Evolutionary conservation across 2,329 filamentous ascomycete genomes (phyloP).

Genomic region (Graphiopsis chlorocephala): DNA sequence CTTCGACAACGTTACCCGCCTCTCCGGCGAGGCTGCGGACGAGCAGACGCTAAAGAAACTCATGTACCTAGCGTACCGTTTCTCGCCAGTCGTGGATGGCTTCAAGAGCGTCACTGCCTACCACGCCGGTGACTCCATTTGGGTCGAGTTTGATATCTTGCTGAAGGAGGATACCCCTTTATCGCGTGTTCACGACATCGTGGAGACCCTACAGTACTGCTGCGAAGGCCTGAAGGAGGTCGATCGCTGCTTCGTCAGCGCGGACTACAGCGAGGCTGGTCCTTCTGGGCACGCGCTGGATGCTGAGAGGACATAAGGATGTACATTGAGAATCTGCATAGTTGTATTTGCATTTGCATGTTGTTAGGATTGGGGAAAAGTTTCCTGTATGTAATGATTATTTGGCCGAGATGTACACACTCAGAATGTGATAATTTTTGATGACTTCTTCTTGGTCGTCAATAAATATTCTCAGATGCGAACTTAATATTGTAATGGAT

Average conservation of each 20-base stretch:
- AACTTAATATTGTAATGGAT: too few species aligned
- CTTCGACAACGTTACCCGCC: slow-evolving; percentile 57
- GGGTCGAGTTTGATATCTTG: slow-evolving; percentile 61
- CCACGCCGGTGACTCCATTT: slow-evolving; percentile 61
- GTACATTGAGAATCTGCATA: background rate
- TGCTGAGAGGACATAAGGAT: slow-evolving; percentile 19
- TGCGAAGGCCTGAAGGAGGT: slow-evolving; percentile 54
- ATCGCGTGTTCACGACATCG: slow-evolving; percentile 56
- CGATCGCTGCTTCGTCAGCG: slow-evolving; percentile 52
- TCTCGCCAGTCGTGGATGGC: slow-evolving; percentile 34
- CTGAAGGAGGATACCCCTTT: slow-evolving; percentile 54
- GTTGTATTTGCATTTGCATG: background rate
- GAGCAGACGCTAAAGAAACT: slow-evolving; percentile 55
- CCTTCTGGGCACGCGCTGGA: slow-evolving; percentile 42
- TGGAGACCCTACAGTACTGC: slow-evolving; percentile 64
- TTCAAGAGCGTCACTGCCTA: slow-evolving; percentile 50
- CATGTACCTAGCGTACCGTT: slow-evolving; percentile 56
- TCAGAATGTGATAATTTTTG: background rate
- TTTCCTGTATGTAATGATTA: background rate
- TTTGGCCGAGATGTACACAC: background rate
- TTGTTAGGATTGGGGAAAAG: background rate
- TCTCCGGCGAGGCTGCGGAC: slow-evolving; percentile 58
- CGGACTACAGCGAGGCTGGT: slow-evolving; percentile 45
- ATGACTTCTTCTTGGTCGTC: too few species aligned
- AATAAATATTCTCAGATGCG: too few species aligned